phyloP scores from a whole-genome alignment of 2,329 filamentous ascomycete genomes.

The Fusarium sororula region DNA sequence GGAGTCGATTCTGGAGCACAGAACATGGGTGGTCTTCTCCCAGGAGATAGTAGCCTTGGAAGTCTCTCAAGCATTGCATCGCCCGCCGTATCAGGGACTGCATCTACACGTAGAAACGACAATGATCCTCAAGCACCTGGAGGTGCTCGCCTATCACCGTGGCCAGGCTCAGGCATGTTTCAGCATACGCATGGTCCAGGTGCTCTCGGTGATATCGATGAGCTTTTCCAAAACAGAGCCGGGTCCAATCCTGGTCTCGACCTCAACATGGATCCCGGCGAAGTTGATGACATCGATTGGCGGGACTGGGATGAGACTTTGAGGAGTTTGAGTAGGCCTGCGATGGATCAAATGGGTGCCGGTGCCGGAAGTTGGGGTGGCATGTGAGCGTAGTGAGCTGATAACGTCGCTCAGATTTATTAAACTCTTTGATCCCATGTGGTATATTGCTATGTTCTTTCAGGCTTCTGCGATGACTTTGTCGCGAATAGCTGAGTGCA shows the following conservation, averaged over 20 bases:
- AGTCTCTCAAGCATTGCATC: conserved; percentile 29
- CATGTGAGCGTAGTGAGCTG: conserved; percentile 8
- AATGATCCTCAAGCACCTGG: neutral
- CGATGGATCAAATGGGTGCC: neutral
- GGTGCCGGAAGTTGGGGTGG: conserved; percentile 32
- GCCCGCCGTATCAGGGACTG: conserved; percentile 17
- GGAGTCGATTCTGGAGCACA: conserved; percentile 1
- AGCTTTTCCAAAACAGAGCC: conserved; percentile 2
- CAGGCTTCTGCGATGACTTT: neutral
- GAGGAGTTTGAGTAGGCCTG: neutral
- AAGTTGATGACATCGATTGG: conserved; percentile 35
- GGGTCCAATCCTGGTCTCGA: neutral
- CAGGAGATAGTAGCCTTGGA: conserved; percentile 11
- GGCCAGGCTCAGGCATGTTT: conserved; percentile 14
- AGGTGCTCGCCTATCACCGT: conserved; percentile 5
- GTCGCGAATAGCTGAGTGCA: no score
- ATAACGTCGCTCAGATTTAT: neutral
- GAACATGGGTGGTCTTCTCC: neutral
- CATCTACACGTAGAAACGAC: conserved; percentile 2
- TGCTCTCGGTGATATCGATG: neutral
- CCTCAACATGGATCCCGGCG: conserved; percentile 22
- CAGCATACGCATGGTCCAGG: neutral
- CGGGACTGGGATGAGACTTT: conserved; percentile 32
- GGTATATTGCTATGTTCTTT: neutral
- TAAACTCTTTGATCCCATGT: neutral